Evolutionary conservation across 345 rosid genomes (phyloP).

Genomic region (Eucalyptus urophylla): DNA sequence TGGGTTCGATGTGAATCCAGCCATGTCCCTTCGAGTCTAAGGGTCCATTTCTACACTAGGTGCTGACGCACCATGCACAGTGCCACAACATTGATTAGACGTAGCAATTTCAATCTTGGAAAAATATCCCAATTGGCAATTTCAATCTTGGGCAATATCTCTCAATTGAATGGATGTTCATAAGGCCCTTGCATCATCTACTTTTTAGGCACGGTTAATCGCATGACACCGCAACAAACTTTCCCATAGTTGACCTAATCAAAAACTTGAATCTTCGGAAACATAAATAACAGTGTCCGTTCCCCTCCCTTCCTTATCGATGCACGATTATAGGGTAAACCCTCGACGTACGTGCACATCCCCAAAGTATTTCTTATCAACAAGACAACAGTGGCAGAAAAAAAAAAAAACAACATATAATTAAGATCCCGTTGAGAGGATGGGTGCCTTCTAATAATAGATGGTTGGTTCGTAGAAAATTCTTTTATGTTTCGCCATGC

Average conservation of each 20-base stretch:
- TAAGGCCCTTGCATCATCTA: neutral
- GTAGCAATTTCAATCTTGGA: neutral
- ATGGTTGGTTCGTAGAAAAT: neutral
- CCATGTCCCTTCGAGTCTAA: neutral
- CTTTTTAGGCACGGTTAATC: neutral
- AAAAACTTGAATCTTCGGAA: neutral
- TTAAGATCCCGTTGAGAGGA: neutral
- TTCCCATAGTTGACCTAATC: neutral
- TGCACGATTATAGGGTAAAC: neutral
- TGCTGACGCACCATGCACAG: neutral
- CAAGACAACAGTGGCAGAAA: neutral
- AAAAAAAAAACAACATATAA: neutral
- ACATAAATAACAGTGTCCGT: neutral
- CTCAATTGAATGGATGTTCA: neutral
- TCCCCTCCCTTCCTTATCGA: neutral
- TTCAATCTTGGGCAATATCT: neutral
- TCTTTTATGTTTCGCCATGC: neutral
- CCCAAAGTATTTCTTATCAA: neutral
- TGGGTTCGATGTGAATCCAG: neutral
- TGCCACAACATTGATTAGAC: neutral
- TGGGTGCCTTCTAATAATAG: neutral
- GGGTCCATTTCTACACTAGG: neutral
- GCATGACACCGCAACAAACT: neutral
- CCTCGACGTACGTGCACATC: neutral
- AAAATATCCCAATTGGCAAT: too few species aligned